A percentile compares a stretch with the other conserved stretches of the same genome.
Conservation (phyloP, 2,329 filamentous ascomycete species). For the Zymoseptoria brevis region DNA sequence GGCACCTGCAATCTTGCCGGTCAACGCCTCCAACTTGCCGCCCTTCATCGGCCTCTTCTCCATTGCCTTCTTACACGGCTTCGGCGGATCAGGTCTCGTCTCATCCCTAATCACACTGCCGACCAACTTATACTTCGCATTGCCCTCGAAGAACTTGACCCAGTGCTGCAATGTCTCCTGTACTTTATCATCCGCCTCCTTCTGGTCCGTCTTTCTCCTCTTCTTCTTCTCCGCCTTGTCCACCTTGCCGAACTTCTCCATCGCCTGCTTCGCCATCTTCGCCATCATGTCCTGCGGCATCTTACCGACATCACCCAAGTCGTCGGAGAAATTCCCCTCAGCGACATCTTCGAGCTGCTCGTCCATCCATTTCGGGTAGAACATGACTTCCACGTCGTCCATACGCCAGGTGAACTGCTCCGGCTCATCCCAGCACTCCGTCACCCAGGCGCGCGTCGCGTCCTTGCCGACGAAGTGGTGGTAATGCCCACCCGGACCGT, state of each 20-base stretch:
- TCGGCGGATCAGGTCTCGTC: conserved; percentile 15
- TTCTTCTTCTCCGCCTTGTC: conserved; percentile 13
- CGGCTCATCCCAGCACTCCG: conserved; percentile 25
- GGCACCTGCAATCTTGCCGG: conserved; percentile 8
- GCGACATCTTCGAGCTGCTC: conserved; percentile 18
- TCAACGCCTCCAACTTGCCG: conserved; percentile 22
- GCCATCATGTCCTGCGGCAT: conserved; percentile 17
- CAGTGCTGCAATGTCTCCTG: conserved; percentile 54
- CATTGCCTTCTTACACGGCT: conserved; percentile 22
- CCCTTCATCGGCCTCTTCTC: conserved; percentile 26
- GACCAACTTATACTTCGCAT: conserved; percentile 21
- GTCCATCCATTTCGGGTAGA: conserved; percentile 24
- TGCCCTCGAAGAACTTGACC: conserved; percentile 40
- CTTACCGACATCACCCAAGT: conserved; percentile 13
- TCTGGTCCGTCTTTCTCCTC: conserved; percentile 15
- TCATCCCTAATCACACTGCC: conserved; percentile 19
- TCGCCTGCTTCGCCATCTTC: conserved; percentile 22
- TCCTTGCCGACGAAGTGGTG: conserved; percentile 25
- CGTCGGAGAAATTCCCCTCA: conserved; percentile 11
- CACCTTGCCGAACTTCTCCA: conserved; percentile 19
- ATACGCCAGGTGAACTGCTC: conserved; percentile 23
- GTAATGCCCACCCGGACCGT: conserved; percentile 27
- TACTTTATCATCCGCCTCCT: conserved; percentile 54
- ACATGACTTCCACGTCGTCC: conserved; percentile 23
- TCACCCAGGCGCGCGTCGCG: conserved; percentile 26